Base-by-base conservation (phyloP, 2,329 filamentous ascomycete species). In the Ramichloridium luteum region DNA sequence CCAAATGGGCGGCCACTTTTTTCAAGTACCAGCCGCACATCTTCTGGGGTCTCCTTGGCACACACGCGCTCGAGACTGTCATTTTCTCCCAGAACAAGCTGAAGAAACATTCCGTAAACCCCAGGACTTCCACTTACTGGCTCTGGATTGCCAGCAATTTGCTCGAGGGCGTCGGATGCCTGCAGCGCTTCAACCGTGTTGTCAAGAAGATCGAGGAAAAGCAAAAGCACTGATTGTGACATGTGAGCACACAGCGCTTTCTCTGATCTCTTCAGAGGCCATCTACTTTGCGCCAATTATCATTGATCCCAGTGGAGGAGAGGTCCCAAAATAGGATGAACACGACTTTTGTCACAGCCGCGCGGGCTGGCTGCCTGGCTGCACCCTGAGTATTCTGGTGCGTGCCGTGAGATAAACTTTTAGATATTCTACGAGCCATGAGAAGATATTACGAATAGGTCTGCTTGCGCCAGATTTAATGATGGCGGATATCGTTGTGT, bases 11-110 rank as follows among this genome's bases (percentile, higher is more conserved):
- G 2, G 52, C 49, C 2, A 68, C 69, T 35, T 77, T 73, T 45
- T 62, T 65, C 40, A 68, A 62, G 51, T 55, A 80, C 1, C 73
- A 78, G 39, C 68, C 68, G 29, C 51, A 59, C 10, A 59, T 88
- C 25, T 60, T 79, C 32, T 45, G 60, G 13, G 61, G 70, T 1
- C 70, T 86, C 35, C 3, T 83, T 1, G 61, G 49, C 0, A 68
- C 83, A 9, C 88, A 94, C 56, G 13, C 64, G 0, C 36, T 55
- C 3, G 88, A 94, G 61, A 58, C 65, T n/a, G 57, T 58, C 27
- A 35, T 57, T 14, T 60, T 75, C 53, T 56, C 56, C 5, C 40
- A 53, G 9, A 56, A 46, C 32, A 61, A 62, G 40, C 48, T 76
- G 50, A 53, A 51, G 33, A 65, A 53, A 38, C 62, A 74, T 53